phyloP scores from a whole-genome alignment of 2,329 filamentous ascomycete species.

The Scytalidium sp. region DNA sequence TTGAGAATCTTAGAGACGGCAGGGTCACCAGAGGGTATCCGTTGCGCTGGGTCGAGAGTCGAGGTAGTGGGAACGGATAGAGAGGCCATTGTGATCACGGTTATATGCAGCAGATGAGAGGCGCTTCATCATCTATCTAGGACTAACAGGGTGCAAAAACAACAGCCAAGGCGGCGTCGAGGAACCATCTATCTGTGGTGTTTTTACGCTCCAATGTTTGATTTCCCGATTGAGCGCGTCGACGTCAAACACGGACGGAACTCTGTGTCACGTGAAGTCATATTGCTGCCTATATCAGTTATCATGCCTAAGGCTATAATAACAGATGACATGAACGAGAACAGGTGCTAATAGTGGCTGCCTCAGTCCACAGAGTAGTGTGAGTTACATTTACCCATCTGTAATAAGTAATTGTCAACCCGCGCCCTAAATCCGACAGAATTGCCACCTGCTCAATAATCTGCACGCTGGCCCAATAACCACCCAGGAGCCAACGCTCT shows the following conservation, averaged over 20 bases:
- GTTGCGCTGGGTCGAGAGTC: slow-evolving; percentile 68
- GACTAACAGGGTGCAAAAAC: background rate
- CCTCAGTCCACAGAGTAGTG: too few species aligned
- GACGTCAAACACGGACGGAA: background rate
- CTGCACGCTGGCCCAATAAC: background rate
- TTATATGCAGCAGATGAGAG: background rate
- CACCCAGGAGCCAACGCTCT: background rate
- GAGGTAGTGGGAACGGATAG: slow-evolving; percentile 69
- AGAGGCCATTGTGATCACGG: slow-evolving; percentile 13
- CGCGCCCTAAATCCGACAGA: too few species aligned
- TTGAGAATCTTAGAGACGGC: slow-evolving; percentile 64
- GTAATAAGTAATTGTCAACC: too few species aligned
- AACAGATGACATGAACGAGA: too few species aligned
- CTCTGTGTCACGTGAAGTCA: background rate
- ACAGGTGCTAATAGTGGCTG: too few species aligned
- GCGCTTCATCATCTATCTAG: background rate
- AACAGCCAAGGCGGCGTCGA: background rate
- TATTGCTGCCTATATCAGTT: too few species aligned
- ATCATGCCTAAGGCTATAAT: too few species aligned
- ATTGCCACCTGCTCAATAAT: background rate
- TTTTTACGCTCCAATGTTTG: background rate
- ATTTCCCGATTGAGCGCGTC: background rate
- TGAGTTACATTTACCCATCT: too few species aligned
- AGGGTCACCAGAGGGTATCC: slow-evolving; percentile 62
- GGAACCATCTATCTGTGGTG: background rate